These are phyloP conservation scores for Boletus sp. DNA, from an alignment of 1,284 basidiomycete species.

Conservation along the genomic window DNA sequence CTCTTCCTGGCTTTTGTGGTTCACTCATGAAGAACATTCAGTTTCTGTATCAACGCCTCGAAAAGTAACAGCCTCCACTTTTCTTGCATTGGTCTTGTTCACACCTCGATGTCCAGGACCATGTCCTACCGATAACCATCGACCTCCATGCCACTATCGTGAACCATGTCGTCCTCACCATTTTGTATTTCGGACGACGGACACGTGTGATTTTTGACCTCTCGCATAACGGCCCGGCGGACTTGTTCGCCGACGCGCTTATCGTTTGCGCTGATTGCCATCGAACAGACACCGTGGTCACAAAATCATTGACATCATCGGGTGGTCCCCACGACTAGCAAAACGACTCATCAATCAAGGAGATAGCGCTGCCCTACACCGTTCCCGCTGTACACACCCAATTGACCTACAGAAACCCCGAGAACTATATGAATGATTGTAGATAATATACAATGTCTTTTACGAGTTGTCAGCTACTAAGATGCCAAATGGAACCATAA, in stretches of 20 bases:
- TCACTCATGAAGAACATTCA: background rate
- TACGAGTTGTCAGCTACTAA: no score
- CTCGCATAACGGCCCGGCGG: background rate
- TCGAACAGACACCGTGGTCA: background rate
- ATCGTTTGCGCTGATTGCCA: background rate
- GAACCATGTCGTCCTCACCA: background rate
- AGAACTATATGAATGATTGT: no score
- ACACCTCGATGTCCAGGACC: background rate
- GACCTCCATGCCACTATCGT: background rate
- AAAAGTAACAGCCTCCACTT: background rate
- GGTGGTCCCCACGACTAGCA: no score
- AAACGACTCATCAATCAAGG: no score
- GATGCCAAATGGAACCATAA: no score
- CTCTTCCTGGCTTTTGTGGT: background rate
- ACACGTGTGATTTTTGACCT: background rate
- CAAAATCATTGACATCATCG: no score
- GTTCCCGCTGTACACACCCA: no score
- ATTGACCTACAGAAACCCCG: no score
- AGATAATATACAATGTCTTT: no score
- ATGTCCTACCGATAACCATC: background rate
- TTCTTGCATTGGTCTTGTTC: background rate
- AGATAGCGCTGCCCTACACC: no score
- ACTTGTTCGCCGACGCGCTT: background rate
- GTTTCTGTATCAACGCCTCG: background rate
- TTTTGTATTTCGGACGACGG: constrained; percentile 1